Evolutionary conservation across 257 asterid species (phyloP).

Genomic region (Linderniella brevidens): DNA sequence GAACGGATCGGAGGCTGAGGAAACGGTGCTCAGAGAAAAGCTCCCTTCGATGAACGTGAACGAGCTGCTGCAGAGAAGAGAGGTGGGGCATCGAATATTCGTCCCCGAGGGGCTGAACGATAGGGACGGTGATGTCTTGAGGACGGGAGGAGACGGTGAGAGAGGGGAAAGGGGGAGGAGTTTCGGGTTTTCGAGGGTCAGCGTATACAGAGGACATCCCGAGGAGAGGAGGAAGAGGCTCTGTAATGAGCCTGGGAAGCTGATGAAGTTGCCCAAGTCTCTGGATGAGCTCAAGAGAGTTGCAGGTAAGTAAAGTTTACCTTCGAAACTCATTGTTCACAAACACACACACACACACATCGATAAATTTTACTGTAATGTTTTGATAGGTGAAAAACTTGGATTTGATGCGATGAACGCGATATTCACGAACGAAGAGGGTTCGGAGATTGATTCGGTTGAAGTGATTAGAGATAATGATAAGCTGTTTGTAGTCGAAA

Average conservation of each 20-base stretch:
- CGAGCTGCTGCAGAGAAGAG: slow-evolving; percentile 38
- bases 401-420: slow-evolving; percentile 67
- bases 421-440: slow-evolving; percentile 47
- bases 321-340: neutral
- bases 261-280: slow-evolving; percentile 42
- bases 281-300: slow-evolving; percentile 41
- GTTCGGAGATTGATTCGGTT: slow-evolving; percentile 66
- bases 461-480: slow-evolving; percentile 92
- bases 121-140: slow-evolving; percentile 2
- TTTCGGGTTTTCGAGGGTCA: slow-evolving; percentile 22
- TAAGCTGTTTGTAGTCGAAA: slow-evolving; percentile 38
- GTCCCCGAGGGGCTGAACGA: slow-evolving; percentile 17
- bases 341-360: neutral
- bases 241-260: slow-evolving; percentile 52
- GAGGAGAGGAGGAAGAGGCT: slow-evolving; percentile 18
- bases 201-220: slow-evolving; percentile 71
- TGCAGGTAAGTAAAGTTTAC: slow-evolving; percentile 35
- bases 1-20: slow-evolving; percentile 64
- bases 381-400: slow-evolving; percentile 52
- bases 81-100: slow-evolving; percentile 45
- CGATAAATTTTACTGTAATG: neutral
- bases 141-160: slow-evolving; percentile 12
- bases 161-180: slow-evolving; percentile 8
- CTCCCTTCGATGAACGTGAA: slow-evolving; percentile 21
- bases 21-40: slow-evolving; percentile 14